Percentiles rank a stretch among this genome's conserved stretches.
phyloP scores from a whole-genome alignment of 2,329 filamentous ascomycete species.

The Epichloe elymi region DNA sequence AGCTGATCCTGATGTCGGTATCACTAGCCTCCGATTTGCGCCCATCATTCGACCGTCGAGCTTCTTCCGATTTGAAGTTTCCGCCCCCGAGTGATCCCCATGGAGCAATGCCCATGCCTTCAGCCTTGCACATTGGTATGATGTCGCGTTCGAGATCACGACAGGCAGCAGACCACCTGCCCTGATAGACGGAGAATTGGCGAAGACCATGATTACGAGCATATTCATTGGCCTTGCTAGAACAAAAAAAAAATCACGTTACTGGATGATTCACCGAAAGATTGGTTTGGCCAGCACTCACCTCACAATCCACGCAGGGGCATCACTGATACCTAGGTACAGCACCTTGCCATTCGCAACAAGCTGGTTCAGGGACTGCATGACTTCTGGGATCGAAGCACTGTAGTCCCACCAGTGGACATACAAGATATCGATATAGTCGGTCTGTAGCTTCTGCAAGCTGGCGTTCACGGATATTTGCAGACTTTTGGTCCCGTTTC shows the following conservation, averaged over 20 bases:
- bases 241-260: neutral
- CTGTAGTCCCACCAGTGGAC: constrained; percentile 57
- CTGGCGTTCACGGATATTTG: constrained; percentile 41
- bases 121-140: constrained; percentile 28
- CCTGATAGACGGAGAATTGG: constrained; percentile 45
- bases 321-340: constrained; percentile 55
- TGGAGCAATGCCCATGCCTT: constrained; percentile 40
- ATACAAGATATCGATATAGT: constrained; percentile 56
- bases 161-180: constrained; percentile 25
- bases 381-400: constrained; percentile 53
- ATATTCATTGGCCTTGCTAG: constrained; percentile 50
- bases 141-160: constrained; percentile 31
- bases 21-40: constrained; percentile 29
- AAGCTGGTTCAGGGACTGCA: constrained; percentile 52
- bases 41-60: constrained; percentile 22
- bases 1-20: constrained; percentile 37
- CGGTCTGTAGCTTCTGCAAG: constrained; percentile 47
- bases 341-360: constrained; percentile 47
- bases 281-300: constrained; percentile 9
- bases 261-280: neutral
- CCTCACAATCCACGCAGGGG: constrained; percentile 55
- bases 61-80: constrained; percentile 28
- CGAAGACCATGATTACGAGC: constrained; percentile 57
- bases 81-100: constrained; percentile 45
- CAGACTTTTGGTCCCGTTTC: constrained; percentile 51